Conservation (phyloP, 2,329 filamentous ascomycete genomes). For the Colletotrichum sp. region DNA sequence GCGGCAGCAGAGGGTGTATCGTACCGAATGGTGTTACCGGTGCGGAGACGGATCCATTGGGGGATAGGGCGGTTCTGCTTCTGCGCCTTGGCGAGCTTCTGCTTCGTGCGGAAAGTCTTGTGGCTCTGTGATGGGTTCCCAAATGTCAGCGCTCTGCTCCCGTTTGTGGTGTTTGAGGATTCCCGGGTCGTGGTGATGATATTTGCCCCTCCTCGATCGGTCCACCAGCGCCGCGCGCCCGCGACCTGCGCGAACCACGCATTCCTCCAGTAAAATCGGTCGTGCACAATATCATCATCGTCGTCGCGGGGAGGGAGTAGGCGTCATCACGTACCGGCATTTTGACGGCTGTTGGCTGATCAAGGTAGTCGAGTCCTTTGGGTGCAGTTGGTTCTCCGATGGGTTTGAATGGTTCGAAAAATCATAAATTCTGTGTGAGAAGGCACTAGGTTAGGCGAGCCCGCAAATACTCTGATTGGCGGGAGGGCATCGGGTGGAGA, state of each 20-base stretch:
- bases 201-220: conserved; percentile 4
- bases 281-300: conserved; percentile 3
- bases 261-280: not conserved
- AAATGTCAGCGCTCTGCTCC: conserved; percentile 8
- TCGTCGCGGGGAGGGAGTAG: not conserved
- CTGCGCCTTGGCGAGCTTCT: conserved; percentile 99
- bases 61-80: conserved; percentile 99
- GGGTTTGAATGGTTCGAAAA: conserved; percentile 1
- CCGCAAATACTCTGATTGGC: conserved; percentile 19
- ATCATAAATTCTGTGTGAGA: conserved; percentile 14
- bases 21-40: conserved; percentile 99
- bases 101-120: conserved; percentile 99
- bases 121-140: conserved; percentile 75
- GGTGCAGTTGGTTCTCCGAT: conserved; percentile 18
- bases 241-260: not conserved
- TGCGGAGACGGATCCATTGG: conserved; percentile 99
- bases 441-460: conserved; percentile 18
- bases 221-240: not conserved
- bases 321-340: conserved; percentile 41
- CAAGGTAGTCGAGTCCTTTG: conserved; percentile 36
- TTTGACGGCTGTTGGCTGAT: conserved; percentile 40
- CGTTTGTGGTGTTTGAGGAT: not conserved
- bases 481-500: conserved; percentile 12
- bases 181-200: conserved; percentile 7
- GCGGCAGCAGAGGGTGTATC: conserved; percentile 34